A percentile compares a stretch with the other conserved stretches of the same genome.
Conservation (phyloP, 768 basidiomycete genomes). For the Lactarius sanguifluus region DNA sequence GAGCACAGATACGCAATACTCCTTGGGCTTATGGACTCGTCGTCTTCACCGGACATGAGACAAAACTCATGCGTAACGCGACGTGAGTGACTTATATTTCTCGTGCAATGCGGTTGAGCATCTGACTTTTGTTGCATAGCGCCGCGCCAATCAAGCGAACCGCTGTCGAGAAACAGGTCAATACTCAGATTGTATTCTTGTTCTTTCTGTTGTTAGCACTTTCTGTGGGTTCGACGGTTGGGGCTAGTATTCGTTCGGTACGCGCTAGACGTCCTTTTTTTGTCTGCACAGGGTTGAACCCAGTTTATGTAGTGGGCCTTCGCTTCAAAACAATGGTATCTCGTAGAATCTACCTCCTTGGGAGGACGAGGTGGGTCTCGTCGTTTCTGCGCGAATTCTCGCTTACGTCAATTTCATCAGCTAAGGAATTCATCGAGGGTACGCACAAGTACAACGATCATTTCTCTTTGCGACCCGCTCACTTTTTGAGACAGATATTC, state of each 20-base stretch:
- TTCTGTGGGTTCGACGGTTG: slow-evolving; percentile 89
- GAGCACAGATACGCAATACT: slow-evolving; percentile 94
- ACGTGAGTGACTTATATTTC: slow-evolving; percentile 58
- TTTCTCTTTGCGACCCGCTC: not conserved
- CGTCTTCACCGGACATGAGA: slow-evolving; percentile 97
- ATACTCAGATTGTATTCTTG: slow-evolving; percentile 92
- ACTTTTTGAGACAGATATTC: slow-evolving; percentile 61
- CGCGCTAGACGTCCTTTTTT: slow-evolving; percentile 31
- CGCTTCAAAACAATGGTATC: slow-evolving; percentile 86
- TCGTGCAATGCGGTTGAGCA: slow-evolving; percentile 1
- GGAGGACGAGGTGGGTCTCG: slow-evolving; percentile 54
- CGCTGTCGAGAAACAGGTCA: slow-evolving; percentile 93
- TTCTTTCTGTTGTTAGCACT: slow-evolving; percentile 85
- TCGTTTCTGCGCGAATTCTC: slow-evolving; percentile 12
- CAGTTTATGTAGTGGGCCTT: slow-evolving; percentile 69
- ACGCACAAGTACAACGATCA: slow-evolving; percentile 18
- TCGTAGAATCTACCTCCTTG: slow-evolving; percentile 61
- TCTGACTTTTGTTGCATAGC: slow-evolving; percentile 41
- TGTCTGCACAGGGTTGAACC: not conserved
- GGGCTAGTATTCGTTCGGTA: slow-evolving; percentile 82
- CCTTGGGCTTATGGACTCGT: slow-evolving; percentile 94
- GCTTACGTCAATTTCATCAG: slow-evolving; percentile 38
- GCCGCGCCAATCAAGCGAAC: slow-evolving; percentile 97
- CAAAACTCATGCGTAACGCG: slow-evolving; percentile 97
- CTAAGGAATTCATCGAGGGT: slow-evolving; percentile 84